These are phyloP conservation scores for Barnettozyma hawaiiensis DNA, from an alignment of 1,139 yeast genomes.

Conservation along the genomic window DNA sequence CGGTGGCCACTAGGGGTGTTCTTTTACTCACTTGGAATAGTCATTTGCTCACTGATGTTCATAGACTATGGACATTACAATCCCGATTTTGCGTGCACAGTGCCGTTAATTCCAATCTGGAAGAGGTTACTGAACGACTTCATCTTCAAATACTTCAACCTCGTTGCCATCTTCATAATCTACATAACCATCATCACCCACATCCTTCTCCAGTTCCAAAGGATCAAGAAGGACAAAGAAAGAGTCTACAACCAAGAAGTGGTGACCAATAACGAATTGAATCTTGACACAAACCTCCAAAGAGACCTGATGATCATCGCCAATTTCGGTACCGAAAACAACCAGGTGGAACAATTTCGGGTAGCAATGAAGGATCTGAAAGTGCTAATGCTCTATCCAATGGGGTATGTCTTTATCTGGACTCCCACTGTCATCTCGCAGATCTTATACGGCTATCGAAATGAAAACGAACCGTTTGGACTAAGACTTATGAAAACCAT, in stretches of 20 bases:
- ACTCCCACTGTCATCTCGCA: slow-evolving; percentile 14
- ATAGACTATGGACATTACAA: too few species aligned
- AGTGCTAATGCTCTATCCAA: slow-evolving; percentile 20
- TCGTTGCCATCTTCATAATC: slow-evolving; percentile 12
- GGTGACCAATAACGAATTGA: neutral
- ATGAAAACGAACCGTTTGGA: slow-evolving; percentile 6
- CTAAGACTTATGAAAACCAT: slow-evolving; percentile 12
- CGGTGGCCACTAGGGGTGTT: too few species aligned
- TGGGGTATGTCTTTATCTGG: slow-evolving; percentile 21
- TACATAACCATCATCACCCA: slow-evolving; percentile 17
- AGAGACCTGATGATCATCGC: slow-evolving; percentile 17
- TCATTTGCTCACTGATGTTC: too few species aligned
- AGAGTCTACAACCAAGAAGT: slow-evolving; percentile 3
- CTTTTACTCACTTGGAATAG: too few species aligned
- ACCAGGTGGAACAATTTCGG: slow-evolving; percentile 8
- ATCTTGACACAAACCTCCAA: slow-evolving; percentile 13
- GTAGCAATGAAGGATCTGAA: slow-evolving; percentile 16
- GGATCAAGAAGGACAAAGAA: slow-evolving; percentile 11
- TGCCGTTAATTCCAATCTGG: too few species aligned
- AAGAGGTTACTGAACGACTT: too few species aligned
- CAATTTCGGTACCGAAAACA: neutral
- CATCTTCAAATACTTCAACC: slow-evolving; percentile 6
- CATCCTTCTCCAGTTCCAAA: slow-evolving; percentile 8
- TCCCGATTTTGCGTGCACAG: too few species aligned
- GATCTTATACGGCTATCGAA: slow-evolving; percentile 6